Evolutionary conservation across 257 asterid genomes (phyloP), one percentile per base, ranked within the genome.

Genomic region (Misopates orontium): DNA sequence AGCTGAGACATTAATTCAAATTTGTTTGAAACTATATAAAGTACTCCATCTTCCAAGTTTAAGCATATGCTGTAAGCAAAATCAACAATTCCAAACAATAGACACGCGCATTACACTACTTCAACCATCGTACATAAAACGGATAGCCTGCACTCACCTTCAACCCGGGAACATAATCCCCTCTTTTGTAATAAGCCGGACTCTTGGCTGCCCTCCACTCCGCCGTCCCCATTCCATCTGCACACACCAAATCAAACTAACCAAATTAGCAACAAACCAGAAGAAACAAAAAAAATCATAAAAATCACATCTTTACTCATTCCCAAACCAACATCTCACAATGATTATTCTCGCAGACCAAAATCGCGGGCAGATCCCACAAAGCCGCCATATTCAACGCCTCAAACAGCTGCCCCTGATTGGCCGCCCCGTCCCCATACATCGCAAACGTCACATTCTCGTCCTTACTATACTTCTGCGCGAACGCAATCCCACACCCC

Each of bases 201-300:
- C 95, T 90, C 80, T 93, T 93, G 9, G 99, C 97, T 32, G 99
- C 95, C 79, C 97, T 90, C 99, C 99, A 93, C 69, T 88, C 97
- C 68, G 99, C 99, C 17, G 97, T 93, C 23, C 99, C 99, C 99
- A 93, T 93, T 63, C 99, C 99, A 80, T 93, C 99, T 93, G 84
- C 70, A 41, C 40, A 59, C 72, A 36, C 8, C 10, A 10, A 36
- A 36, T 36, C 6, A 36, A 36, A 36, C 10, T 3, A 36, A 9
- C 12, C 17, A 24, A n/a, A n/a, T n/a, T n/a, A n/a, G n/a, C n/a
- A n/a, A n/a, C n/a, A n/a, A n/a, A n/a, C n/a, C n/a, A n/a, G n/a
- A n/a, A n/a, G n/a, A n/a, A n/a, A n/a, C n/a, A n/a, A n/a, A n/a
- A n/a, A n/a, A n/a, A n/a, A n/a, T n/a, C n/a, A n/a, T n/a, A n/a